phyloP scores from a whole-genome alignment of 139 green algal genomes.

The Chlorella sp. region DNA sequence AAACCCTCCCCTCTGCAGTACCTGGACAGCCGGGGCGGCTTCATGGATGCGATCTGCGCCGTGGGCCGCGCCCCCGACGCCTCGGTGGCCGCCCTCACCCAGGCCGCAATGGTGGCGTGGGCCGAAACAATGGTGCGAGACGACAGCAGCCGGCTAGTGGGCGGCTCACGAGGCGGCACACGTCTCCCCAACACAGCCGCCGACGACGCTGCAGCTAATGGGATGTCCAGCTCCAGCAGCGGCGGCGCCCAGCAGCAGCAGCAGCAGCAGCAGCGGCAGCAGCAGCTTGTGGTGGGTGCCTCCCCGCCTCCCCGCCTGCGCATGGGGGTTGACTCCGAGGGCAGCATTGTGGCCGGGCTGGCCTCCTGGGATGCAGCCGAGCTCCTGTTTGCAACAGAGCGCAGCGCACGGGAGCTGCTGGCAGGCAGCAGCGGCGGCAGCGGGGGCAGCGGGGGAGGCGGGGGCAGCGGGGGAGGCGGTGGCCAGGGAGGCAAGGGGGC shows the following conservation, averaged over 20 bases:
- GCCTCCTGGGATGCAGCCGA: slow-evolving; percentile 30
- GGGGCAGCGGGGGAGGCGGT: background rate
- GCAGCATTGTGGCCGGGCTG: slow-evolving; percentile 39
- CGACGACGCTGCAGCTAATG: too few relatives aligned
- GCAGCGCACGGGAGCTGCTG: slow-evolving; percentile 13
- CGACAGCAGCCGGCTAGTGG: too few relatives aligned
- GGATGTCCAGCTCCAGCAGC: background rate
- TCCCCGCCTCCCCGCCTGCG: background rate
- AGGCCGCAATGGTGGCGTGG: slow-evolving; percentile 83
- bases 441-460: background rate
- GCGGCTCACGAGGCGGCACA: background rate
- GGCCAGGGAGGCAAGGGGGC: background rate
- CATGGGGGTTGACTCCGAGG: slow-evolving; percentile 38
- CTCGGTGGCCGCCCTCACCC: slow-evolving; percentile 50
- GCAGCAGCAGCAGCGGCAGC: background rate
- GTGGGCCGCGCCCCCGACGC: slow-evolving; percentile 44
- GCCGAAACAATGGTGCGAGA: slow-evolving; percentile 67
- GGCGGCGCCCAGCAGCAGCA: background rate
- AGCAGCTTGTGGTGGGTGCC: background rate
- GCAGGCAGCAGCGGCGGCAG: background rate
- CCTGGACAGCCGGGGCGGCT: slow-evolving; percentile 64
- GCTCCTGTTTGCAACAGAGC: slow-evolving; percentile 31
- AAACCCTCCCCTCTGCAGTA: slow-evolving; percentile 53
- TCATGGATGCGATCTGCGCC: slow-evolving; percentile 66
- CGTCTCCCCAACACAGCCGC: too few relatives aligned